These are phyloP conservation scores for Chaetomidium leptoderma DNA, from an alignment of 495 filamentous ascomycete species.

Conservation along the genomic window DNA sequence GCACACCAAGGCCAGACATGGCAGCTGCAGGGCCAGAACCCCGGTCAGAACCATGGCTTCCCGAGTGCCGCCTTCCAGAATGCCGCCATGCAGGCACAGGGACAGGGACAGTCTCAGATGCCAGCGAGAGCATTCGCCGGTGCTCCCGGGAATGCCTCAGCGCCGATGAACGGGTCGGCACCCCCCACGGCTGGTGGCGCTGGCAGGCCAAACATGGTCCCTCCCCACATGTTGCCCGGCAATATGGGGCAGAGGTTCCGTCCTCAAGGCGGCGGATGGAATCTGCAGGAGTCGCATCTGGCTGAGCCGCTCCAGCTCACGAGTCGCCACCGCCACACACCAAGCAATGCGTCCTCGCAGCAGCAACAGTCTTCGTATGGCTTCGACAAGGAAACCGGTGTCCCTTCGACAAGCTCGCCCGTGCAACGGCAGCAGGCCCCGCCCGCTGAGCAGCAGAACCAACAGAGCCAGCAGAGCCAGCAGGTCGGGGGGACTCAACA, in stretches of 20 bases:
- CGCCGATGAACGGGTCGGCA: conserved; percentile 13
- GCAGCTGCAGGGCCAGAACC: conserved; percentile 21
- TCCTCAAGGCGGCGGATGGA: conserved; percentile 38
- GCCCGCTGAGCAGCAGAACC: too few species aligned
- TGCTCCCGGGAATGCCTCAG: conserved; percentile 14
- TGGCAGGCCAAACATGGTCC: conserved; percentile 18
- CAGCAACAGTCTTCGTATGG: conserved; percentile 29
- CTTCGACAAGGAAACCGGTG: conserved; percentile 46
- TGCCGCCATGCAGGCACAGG: conserved; percentile 19
- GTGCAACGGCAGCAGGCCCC: conserved; percentile 20
- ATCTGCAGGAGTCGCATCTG: conserved; percentile 43
- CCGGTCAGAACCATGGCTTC: conserved; percentile 13
- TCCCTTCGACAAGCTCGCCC: conserved; percentile 12
- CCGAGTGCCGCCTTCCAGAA: conserved; percentile 10
- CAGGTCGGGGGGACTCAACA: conserved; percentile 12
- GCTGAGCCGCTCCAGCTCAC: conserved; percentile 40
- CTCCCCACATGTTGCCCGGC: conserved; percentile 24
- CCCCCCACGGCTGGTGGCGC: conserved; percentile 9
- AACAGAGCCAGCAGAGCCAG: conserved; percentile 22
- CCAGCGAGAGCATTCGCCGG: conserved; percentile 15
- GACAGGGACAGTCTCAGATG: conserved; percentile 16
- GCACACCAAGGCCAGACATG: conserved; percentile 16
- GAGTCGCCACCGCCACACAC: conserved; percentile 34
- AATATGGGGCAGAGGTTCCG: conserved; percentile 29
- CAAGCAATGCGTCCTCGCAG: conserved; percentile 35